Conservation (phyloP, 148 eudicot genomes). For the Heliamphora exappendiculata region DNA sequence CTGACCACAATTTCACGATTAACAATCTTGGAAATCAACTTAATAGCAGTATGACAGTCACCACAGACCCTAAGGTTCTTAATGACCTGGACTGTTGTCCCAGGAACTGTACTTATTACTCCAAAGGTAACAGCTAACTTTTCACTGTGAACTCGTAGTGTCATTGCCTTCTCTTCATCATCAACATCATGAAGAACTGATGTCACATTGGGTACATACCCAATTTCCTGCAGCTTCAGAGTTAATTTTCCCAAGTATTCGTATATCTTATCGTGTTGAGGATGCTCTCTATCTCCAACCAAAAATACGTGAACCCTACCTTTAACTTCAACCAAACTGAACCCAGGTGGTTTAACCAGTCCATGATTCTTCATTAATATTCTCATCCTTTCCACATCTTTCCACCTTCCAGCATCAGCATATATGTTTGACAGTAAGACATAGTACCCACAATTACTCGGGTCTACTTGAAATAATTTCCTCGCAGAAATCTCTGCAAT, state of each 20-base stretch:
- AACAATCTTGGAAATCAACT: slow-evolving; percentile 49
- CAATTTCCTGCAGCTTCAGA: slow-evolving; percentile 54
- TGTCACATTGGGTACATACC: slow-evolving; percentile 51
- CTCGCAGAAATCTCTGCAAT: slow-evolving; percentile 54
- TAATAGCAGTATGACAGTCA: slow-evolving; percentile 64
- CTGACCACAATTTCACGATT: slow-evolving; percentile 56
- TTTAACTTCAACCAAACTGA: slow-evolving; percentile 49
- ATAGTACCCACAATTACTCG: slow-evolving; percentile 52
- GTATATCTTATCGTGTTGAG: slow-evolving; percentile 46
- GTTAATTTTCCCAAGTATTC: slow-evolving; percentile 34
- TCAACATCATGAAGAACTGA: slow-evolving; percentile 69
- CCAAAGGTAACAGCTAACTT: slow-evolving; percentile 62
- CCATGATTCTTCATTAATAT: slow-evolving; percentile 44
- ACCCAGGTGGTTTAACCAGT: slow-evolving; percentile 54
- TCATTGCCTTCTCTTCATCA: slow-evolving; percentile 68
- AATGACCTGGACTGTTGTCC: slow-evolving; percentile 46
- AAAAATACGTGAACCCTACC: slow-evolving; percentile 55
- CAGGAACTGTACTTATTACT: slow-evolving; percentile 46
- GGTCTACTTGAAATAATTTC: slow-evolving; percentile 49
- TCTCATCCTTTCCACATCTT: slow-evolving; percentile 53
- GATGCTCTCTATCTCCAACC: slow-evolving; percentile 65
- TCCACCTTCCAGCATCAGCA: slow-evolving; percentile 75
- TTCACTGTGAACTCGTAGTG: slow-evolving; percentile 54
- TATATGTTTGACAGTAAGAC: slow-evolving; percentile 64
- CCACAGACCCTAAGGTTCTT: slow-evolving; percentile 66